Percentiles rank a stretch among this genome's conserved stretches.
Conservation (phyloP, 108 stramenopile genomes). For the Nannochloropsis gaditana region DNA sequence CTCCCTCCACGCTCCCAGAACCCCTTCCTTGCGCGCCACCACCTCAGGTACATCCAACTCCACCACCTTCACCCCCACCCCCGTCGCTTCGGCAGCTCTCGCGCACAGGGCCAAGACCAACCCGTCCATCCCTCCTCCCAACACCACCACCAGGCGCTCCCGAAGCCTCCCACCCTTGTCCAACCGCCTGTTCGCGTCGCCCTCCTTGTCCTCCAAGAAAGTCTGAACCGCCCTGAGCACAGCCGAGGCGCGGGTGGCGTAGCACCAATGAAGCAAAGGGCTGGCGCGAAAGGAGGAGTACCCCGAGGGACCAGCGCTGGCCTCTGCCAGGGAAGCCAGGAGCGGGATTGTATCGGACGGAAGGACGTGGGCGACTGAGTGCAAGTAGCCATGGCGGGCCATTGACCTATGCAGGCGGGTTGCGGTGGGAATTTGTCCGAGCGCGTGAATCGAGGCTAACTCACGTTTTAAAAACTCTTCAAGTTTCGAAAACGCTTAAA, state of each 20-base stretch:
- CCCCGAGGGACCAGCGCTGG: background rate
- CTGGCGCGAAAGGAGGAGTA: background rate
- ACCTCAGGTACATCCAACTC: background rate
- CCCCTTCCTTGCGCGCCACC: background rate
- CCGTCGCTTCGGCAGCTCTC: background rate
- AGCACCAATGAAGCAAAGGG: background rate
- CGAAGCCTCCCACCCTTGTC: no score
- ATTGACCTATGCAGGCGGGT: background rate
- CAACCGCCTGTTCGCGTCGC: background rate
- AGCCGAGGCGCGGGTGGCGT: background rate
- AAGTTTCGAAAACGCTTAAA: background rate
- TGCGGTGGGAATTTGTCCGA: background rate
- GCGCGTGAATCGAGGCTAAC: no score
- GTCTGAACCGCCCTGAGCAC: background rate
- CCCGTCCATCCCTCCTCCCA: constrained; percentile 14
- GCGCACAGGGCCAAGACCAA: background rate
- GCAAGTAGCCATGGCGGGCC: background rate
- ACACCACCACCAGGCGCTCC: background rate
- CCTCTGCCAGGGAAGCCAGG: background rate
- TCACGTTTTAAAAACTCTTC: no score
- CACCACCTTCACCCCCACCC: background rate
- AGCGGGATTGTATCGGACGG: background rate
- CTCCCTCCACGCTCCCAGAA: background rate
- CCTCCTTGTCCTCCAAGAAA: background rate
- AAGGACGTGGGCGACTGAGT: background rate